Percentiles rank a stretch among this genome's conserved stretches.
These are phyloP conservation scores for Microdochium nivale DNA, from an alignment of 2,329 filamentous ascomycete species.

Conservation along the genomic window DNA sequence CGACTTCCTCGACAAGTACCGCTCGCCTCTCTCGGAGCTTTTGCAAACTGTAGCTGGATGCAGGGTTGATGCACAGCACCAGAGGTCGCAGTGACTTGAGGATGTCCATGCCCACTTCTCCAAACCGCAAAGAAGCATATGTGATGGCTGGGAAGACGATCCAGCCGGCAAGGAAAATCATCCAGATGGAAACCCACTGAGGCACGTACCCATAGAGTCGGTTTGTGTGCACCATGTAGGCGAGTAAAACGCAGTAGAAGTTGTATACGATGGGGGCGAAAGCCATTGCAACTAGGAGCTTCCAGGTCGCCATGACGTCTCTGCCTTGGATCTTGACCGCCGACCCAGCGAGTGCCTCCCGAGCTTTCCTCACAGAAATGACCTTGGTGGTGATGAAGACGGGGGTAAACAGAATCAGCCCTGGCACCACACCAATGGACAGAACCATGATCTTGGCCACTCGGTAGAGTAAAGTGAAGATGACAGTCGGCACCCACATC, in stretches of 20 bases:
- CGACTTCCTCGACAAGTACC: conserved; percentile 72
- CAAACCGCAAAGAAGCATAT: conserved; percentile 87
- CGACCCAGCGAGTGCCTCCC: conserved; percentile 74
- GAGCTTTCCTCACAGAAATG: conserved; percentile 75
- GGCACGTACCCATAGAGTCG: conserved; percentile 77
- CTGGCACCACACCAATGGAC: conserved; percentile 74
- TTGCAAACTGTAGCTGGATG: conserved; percentile 74
- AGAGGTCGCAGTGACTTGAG: conserved; percentile 88
- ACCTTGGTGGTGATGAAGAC: conserved; percentile 79
- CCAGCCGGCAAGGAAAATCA: conserved; percentile 66
- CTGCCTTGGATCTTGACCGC: conserved; percentile 82
- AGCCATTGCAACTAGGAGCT: conserved; percentile 78
- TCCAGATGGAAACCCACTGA: conserved; percentile 69
- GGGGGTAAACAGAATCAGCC: conserved; percentile 77
- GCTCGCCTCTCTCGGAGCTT: conserved; percentile 66
- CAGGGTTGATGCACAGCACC: conserved; percentile 74
- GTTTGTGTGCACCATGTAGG: conserved; percentile 72
- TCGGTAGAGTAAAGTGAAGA: conserved; percentile 72
- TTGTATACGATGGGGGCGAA: conserved; percentile 77
- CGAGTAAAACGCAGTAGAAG: conserved; percentile 67
- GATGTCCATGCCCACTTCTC: conserved; percentile 98
- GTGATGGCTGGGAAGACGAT: conserved; percentile 80
- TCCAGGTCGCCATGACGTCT: conserved; percentile 92
- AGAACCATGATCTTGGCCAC: conserved; percentile 69
- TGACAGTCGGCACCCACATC: conserved; percentile 68